Base-by-base conservation (phyloP, 1,139 yeast genomes). In the Scheffersomyces parashehatae region DNA sequence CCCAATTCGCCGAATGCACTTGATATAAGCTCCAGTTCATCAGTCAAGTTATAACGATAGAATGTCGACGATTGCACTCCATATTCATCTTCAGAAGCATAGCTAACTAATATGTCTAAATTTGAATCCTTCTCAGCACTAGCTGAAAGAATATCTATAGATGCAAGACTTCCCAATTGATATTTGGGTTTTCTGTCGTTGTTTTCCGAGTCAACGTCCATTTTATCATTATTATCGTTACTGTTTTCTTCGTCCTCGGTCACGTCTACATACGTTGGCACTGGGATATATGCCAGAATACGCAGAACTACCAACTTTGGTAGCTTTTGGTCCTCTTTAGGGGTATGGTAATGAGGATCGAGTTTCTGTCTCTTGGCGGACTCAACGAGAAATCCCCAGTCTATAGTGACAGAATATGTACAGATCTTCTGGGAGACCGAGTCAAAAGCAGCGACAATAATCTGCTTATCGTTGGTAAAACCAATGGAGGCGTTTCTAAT, bases 371-470 rank as follows among this genome's bases (percentile, higher is more conserved):
- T 68, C 39, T 64, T 67, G 3, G 83, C 81, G 5, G 82, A 70
- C 41, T 72, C 75, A 2, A 62, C 59, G 37, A 81, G 62, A 46
- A 68, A 77, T 1, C 86, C 85, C 95, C 93, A 86, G 45, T 82
- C 79, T 10, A 86, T 67, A 0, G 60, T 48, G 3, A 84, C 60
- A 11, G 67, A 58, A 56, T 74, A 85, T 1, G 83, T 68, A 39
- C 69, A 66, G 11, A 86, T 60, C n/a, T 59, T 58, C 10, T 66
- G 58, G 0, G 76, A 64, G 3, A 64, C 44, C 0, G 72, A 58
- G 43, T 77, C 79, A 53, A 72, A 79, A 1, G 79, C 75, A 1
- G 74, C 73, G 3, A 85, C 58, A 3, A 82, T 57, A 8, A 84
- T 62, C 13, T 65, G 62, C 24, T 79, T 79, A 40, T 78, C 81